Percentiles rank a stretch among this genome's conserved stretches.
phyloP scores from a whole-genome alignment of 768 basidiomycete genomes.

The Heimioporus sp. region DNA sequence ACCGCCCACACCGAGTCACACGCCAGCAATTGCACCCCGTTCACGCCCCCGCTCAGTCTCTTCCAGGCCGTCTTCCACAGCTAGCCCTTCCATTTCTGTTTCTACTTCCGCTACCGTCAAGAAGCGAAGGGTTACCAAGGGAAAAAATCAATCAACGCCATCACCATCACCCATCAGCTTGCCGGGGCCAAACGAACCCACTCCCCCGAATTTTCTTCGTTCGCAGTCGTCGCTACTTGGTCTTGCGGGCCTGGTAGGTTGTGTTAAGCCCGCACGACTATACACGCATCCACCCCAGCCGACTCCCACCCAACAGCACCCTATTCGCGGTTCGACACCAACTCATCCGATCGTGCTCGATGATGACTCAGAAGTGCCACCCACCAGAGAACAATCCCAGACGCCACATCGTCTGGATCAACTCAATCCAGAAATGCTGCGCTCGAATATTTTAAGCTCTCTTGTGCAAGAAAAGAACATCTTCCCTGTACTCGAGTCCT shows the following conservation, averaged over 20 bases:
- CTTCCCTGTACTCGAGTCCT: slow-evolving; percentile 60
- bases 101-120: slow-evolving; percentile 18
- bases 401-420: slow-evolving; percentile 18
- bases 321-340: slow-evolving; percentile 49
- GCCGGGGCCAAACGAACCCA: slow-evolving; percentile 59
- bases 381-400: slow-evolving; percentile 12
- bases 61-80: slow-evolving; percentile 11
- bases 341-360: slow-evolving; percentile 72
- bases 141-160: slow-evolving; percentile 38
- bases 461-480: slow-evolving; percentile 65
- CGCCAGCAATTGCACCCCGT: slow-evolving; percentile 6
- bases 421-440: slow-evolving; percentile 43
- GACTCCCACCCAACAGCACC: slow-evolving; percentile 32
- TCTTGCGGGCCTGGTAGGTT: slow-evolving; percentile 66
- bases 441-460: slow-evolving; percentile 57
- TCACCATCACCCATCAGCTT: slow-evolving; percentile 58
- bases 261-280: slow-evolving; percentile 51
- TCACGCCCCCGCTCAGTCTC: slow-evolving; percentile 10
- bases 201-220: slow-evolving; percentile 68
- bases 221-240: slow-evolving; percentile 73
- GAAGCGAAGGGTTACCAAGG: slow-evolving; percentile 34
- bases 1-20: slow-evolving; percentile 22
- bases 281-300: slow-evolving; percentile 5
- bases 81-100: not conserved
- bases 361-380: slow-evolving; percentile 43